These are phyloP conservation scores for Lentinula lateritia DNA, from an alignment of 768 basidiomycete genomes.

Conservation along the genomic window DNA sequence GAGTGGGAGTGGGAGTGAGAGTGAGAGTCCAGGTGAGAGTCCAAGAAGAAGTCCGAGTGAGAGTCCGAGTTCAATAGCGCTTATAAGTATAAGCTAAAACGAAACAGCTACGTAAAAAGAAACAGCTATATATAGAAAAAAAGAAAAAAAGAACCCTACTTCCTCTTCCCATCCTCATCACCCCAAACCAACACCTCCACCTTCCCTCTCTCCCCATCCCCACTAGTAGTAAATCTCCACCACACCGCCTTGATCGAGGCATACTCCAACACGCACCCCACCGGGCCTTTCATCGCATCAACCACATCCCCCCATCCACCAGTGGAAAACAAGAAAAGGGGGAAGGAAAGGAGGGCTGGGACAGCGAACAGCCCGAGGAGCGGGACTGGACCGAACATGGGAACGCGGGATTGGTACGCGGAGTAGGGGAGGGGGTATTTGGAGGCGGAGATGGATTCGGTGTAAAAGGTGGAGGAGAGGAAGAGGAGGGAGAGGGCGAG, in stretches of 20 bases:
- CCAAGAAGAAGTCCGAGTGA: no score
- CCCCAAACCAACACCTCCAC: conserved; percentile 3
- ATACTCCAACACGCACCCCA: neutral
- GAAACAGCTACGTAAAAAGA: no score
- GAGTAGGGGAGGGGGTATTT: conserved; percentile 73
- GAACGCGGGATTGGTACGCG: conserved; percentile 73
- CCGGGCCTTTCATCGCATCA: neutral
- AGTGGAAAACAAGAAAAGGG: neutral
- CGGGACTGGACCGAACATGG: conserved; percentile 55
- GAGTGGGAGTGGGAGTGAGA: no score
- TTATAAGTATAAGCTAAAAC: no score
- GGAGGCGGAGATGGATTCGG: conserved; percentile 69
- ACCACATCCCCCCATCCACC: neutral
- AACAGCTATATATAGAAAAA: no score
- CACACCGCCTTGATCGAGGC: neutral
- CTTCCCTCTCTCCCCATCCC: neutral
- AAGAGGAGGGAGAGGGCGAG: conserved; percentile 66
- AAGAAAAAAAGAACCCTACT: no score
- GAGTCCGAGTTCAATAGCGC: no score
- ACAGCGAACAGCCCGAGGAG: neutral
- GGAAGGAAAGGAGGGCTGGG: neutral
- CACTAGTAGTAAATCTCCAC: conserved; percentile 18
- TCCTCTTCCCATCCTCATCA: no score
- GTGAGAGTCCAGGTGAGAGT: no score
- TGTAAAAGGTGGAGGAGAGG: conserved; percentile 69